These are phyloP conservation scores for Cupressus sempervirens DNA, from an alignment of 75 land plant species.

Conservation along the genomic window DNA sequence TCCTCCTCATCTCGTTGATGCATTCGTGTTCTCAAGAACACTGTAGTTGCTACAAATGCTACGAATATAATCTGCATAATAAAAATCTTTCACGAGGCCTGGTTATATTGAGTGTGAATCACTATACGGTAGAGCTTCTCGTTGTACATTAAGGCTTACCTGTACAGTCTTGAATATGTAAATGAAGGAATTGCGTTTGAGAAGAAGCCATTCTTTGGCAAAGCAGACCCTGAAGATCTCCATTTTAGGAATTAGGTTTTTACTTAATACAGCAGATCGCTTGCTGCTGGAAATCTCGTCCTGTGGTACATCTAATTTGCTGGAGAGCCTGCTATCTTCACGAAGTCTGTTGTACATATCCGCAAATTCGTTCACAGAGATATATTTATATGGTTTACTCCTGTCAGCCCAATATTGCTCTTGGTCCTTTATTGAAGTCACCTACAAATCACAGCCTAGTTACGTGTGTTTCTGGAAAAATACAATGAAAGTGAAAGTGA, in stretches of 20 bases:
- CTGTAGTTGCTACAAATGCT: constrained; percentile 17
- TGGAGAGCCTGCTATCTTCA: constrained; percentile 42
- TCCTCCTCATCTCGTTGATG: constrained; percentile 13
- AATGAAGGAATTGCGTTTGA: too few species aligned
- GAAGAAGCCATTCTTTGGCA: too few species aligned
- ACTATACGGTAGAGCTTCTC: background rate
- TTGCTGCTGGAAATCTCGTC: constrained; percentile 49
- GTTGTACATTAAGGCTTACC: background rate
- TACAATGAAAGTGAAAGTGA: too few species aligned
- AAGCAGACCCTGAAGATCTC: constrained; percentile 25
- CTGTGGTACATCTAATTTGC: constrained; percentile 52
- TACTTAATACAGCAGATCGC: constrained; percentile 49
- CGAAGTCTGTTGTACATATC: constrained; percentile 54
- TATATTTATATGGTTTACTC: too few species aligned
- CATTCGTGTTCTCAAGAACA: constrained; percentile 23
- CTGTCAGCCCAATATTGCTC: too few species aligned
- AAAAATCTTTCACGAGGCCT: background rate
- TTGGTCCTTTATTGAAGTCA: too few species aligned
- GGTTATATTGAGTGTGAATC: background rate
- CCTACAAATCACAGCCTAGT: too few species aligned
- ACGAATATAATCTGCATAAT: constrained; percentile 14
- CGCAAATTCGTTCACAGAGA: constrained; percentile 41
- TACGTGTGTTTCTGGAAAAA: too few species aligned
- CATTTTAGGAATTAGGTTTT: constrained; percentile 39
- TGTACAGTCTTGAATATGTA: constrained; percentile 19